These are phyloP conservation scores for Dovyalis caffra DNA, from an alignment of 345 rosid genomes.

Conservation along the genomic window DNA sequence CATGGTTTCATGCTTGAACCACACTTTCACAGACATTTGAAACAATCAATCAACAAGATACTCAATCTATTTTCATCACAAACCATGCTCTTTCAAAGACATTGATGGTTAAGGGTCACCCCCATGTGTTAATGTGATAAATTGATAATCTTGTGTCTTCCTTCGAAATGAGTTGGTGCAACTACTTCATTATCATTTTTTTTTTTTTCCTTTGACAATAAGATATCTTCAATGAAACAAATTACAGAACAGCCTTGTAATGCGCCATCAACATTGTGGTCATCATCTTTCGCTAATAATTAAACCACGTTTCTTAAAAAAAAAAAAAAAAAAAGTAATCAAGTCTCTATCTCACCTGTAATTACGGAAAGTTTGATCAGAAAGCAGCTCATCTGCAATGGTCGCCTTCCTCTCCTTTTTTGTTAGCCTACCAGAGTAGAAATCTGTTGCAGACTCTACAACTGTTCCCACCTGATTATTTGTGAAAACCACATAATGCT, in stretches of 20 bases:
- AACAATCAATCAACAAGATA: background rate
- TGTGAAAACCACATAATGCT: constrained; percentile 7
- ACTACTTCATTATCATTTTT: background rate
- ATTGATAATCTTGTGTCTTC: background rate
- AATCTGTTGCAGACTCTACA: constrained; percentile 63
- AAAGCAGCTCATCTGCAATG: constrained; percentile 81
- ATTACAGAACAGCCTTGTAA: background rate
- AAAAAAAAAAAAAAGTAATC: background rate
- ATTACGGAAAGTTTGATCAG: constrained; percentile 45
- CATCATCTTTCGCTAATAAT: background rate
- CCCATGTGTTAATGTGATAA: background rate
- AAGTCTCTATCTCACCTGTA: constrained; percentile 54
- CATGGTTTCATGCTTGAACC: background rate
- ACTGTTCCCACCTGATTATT: constrained; percentile 77
- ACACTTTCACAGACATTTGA: background rate
- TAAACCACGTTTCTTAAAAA: background rate
- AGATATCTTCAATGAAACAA: background rate
- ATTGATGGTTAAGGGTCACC: background rate
- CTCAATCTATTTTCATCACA: background rate
- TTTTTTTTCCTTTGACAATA: background rate
- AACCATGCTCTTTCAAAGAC: background rate
- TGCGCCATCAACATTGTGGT: background rate
- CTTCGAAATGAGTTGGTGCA: background rate
- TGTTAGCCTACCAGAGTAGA: constrained; percentile 57
- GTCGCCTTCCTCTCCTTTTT: constrained; percentile 83